Conservation (phyloP, 2,329 filamentous ascomycete genomes). For the Pseudogymnoascus sp. region DNA sequence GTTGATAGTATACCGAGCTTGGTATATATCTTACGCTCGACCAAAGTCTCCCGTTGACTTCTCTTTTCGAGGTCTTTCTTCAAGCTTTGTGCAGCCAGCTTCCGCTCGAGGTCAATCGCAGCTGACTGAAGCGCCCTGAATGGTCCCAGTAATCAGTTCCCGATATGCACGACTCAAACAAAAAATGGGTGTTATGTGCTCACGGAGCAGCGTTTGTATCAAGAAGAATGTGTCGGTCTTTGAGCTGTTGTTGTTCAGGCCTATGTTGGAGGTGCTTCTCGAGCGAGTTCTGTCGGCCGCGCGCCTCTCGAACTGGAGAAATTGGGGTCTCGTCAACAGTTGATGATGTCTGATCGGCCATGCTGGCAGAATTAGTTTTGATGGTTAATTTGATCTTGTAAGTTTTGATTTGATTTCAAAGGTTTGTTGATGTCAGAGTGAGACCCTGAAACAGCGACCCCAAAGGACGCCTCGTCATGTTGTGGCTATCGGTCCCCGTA, state of each 20-base stretch:
- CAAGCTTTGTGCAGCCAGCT: constrained; percentile 52
- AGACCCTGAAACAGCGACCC: neutral
- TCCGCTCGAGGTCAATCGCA: constrained; percentile 55
- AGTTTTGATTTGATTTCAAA: neutral
- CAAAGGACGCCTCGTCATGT: neutral
- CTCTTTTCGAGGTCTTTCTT: constrained; percentile 56
- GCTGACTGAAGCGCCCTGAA: constrained; percentile 53
- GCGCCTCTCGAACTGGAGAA: constrained; percentile 41
- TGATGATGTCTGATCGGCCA: constrained; percentile 2
- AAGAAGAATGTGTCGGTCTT: constrained; percentile 59
- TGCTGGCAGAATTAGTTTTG: neutral
- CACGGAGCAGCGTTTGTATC: constrained; percentile 61
- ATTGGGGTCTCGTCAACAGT: constrained; percentile 50
- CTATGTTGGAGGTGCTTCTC: constrained; percentile 66
- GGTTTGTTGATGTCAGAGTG: constrained; percentile 3
- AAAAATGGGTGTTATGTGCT: constrained; percentile 18
- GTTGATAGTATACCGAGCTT: neutral
- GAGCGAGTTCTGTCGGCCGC: constrained; percentile 56
- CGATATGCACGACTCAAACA: neutral
- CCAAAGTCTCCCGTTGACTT: constrained; percentile 63
- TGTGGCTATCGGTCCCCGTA: neutral
- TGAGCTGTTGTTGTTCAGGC: constrained; percentile 56
- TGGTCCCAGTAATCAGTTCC: constrained; percentile 4
- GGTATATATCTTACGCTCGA: constrained; percentile 56
- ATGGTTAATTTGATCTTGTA: neutral